These are phyloP conservation scores for Hansfordia pulvinata DNA, from an alignment of 2,329 filamentous ascomycete genomes.

Conservation along the genomic window DNA sequence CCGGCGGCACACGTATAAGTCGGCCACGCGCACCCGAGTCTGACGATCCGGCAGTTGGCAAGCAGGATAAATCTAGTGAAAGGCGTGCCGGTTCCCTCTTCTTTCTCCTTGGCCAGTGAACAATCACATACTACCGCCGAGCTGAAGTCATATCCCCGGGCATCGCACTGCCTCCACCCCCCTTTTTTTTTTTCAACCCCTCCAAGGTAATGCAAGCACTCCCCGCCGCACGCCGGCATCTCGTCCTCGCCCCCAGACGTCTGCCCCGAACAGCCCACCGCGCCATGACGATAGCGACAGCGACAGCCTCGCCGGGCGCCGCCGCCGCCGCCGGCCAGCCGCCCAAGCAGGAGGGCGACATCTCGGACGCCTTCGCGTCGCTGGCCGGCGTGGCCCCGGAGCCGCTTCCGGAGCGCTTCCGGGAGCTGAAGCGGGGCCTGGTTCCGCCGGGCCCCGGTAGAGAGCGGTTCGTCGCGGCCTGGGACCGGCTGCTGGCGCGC, in stretches of 20 bases:
- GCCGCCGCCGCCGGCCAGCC: no score
- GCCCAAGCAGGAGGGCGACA: conserved; percentile 43
- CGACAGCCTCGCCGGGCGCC: conserved; percentile 4
- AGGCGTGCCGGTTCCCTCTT: no score
- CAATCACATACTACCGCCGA: no score
- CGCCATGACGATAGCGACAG: conserved; percentile 1
- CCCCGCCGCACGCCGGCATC: neutral
- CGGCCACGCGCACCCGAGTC: no score
- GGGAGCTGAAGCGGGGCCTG: conserved; percentile 39
- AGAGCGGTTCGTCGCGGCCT: conserved; percentile 33
- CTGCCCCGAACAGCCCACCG: neutral
- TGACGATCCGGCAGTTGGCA: no score
- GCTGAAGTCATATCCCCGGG: no score
- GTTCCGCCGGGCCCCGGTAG: conserved; percentile 33
- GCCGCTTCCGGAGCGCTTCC: conserved; percentile 40
- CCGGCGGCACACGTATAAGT: no score
- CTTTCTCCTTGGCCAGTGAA: no score
- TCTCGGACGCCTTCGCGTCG: conserved; percentile 48
- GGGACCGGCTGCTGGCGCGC: conserved; percentile 30
- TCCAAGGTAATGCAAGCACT: no score
- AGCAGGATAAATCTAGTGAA: no score
- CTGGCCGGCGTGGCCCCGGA: conserved; percentile 30
- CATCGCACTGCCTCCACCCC: no score
- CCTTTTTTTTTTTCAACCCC: no score
- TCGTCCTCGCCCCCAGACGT: neutral